Conservation (phyloP, 306 rosid species). For the Prunus mira region DNA sequence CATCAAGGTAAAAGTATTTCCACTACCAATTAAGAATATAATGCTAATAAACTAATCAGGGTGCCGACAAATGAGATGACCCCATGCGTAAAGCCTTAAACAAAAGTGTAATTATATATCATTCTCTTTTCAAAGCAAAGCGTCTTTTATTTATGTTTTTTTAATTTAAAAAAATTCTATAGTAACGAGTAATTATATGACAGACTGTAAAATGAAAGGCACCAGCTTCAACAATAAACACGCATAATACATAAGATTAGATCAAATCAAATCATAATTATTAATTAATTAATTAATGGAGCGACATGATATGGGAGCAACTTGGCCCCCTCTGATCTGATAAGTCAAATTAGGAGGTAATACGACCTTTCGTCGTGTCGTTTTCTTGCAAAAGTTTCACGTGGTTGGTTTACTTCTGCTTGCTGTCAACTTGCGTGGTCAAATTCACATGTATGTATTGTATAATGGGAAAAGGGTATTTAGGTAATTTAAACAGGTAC, state of each 20-base stretch:
- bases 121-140: neutral
- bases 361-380: neutral
- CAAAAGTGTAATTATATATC: neutral
- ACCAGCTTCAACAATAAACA: neutral
- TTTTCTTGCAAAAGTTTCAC: neutral
- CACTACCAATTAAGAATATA: slow-evolving; percentile 1
- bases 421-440: neutral
- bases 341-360: neutral
- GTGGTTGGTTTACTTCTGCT: neutral
- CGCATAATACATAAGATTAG: too few relatives aligned
- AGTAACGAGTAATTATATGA: neutral
- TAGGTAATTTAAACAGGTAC: neutral
- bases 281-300: neutral
- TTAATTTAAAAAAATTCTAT: too few relatives aligned
- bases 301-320: neutral
- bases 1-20: neutral
- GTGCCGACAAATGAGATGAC: neutral
- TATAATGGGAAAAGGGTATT: neutral
- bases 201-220: neutral
- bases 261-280: neutral
- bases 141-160: neutral
- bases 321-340: neutral
- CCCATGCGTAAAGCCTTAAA: neutral
- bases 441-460: neutral
- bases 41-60: neutral